phyloP scores from a whole-genome alignment of 495 filamentous ascomycete genomes.

The Hypomontagnella monticulosa region DNA sequence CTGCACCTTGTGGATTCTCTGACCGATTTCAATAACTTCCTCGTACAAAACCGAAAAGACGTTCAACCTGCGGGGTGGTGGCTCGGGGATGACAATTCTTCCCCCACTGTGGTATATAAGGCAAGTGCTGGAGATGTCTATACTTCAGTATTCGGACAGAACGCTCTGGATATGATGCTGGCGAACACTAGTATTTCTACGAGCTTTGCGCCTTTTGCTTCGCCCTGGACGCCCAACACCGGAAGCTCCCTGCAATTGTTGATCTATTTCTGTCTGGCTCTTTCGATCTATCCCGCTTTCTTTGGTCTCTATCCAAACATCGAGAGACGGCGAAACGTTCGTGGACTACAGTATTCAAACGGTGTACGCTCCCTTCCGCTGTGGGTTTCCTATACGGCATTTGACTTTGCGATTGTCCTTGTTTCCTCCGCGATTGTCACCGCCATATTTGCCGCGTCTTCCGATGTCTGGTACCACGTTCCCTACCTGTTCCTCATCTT shows the following conservation, averaged over 20 bases:
- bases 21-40: constrained; percentile 71
- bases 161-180: constrained; percentile 72
- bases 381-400: constrained; percentile 79
- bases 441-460: constrained; percentile 67
- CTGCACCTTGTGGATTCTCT: constrained; percentile 70
- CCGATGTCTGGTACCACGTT: constrained; percentile 70
- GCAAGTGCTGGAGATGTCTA: constrained; percentile 50
- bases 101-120: constrained; percentile 69
- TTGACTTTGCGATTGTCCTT: constrained; percentile 79
- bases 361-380: constrained; percentile 76
- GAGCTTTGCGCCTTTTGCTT: constrained; percentile 74
- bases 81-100: constrained; percentile 64
- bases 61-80: constrained; percentile 82
- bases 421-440: constrained; percentile 65
- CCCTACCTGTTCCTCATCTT: constrained; percentile 77
- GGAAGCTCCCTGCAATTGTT: constrained; percentile 81
- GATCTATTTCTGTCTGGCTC: constrained; percentile 79
- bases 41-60: constrained; percentile 67
- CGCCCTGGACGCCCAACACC: constrained; percentile 67
- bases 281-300: constrained; percentile 81
- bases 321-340: constrained; percentile 78
- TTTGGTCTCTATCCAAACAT: constrained; percentile 86
- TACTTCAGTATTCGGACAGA: constrained; percentile 73
- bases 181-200: constrained; percentile 72
- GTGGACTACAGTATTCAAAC: constrained; percentile 87